These are phyloP conservation scores for Closterium sp. DNA, from an alignment of 139 green algal genomes.

Conservation along the genomic window DNA sequence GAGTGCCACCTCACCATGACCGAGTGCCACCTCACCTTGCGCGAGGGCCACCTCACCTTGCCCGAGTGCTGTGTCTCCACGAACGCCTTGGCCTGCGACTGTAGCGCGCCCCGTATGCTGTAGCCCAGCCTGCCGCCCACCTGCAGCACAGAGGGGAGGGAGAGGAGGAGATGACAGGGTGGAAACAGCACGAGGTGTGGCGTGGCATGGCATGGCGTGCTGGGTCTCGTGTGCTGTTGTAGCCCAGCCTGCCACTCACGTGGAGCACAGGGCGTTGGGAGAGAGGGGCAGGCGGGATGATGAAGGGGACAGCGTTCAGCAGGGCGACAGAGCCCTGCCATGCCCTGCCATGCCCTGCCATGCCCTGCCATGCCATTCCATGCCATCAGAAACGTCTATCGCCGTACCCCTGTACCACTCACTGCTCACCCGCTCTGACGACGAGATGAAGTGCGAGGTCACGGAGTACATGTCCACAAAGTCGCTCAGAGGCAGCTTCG, in stretches of 20 bases:
- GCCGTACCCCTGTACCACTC: too few relatives aligned
- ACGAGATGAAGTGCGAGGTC: slow-evolving; percentile 38
- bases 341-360: too few relatives aligned
- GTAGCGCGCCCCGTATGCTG: slow-evolving; percentile 56
- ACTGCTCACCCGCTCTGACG: slow-evolving; percentile 44
- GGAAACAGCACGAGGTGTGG: background rate
- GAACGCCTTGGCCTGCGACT: slow-evolving; percentile 69
- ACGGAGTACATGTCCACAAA: slow-evolving; percentile 39
- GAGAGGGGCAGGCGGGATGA: background rate
- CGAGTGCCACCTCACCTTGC: too few relatives aligned
- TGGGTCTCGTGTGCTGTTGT: slow-evolving; percentile 45
- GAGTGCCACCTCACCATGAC: too few relatives aligned
- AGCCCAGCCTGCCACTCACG: slow-evolving; percentile 29
- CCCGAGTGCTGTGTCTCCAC: slow-evolving; percentile 58
- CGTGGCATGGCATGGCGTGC: too few relatives aligned
- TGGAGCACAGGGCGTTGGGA: slow-evolving; percentile 5
- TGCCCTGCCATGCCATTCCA: too few relatives aligned
- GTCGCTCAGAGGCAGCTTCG: slow-evolving; percentile 24
- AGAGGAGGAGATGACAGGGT: background rate
- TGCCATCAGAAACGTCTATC: too few relatives aligned
- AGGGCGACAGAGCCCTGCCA: too few relatives aligned
- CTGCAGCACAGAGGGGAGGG: slow-evolving; percentile 15
- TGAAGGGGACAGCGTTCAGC: too few relatives aligned
- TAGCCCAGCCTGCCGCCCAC: slow-evolving; percentile 43
- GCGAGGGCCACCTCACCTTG: slow-evolving; percentile 13